Base-by-base conservation (phyloP, 176 grass and related monocot species). In the Ensete glaucum region DNA sequence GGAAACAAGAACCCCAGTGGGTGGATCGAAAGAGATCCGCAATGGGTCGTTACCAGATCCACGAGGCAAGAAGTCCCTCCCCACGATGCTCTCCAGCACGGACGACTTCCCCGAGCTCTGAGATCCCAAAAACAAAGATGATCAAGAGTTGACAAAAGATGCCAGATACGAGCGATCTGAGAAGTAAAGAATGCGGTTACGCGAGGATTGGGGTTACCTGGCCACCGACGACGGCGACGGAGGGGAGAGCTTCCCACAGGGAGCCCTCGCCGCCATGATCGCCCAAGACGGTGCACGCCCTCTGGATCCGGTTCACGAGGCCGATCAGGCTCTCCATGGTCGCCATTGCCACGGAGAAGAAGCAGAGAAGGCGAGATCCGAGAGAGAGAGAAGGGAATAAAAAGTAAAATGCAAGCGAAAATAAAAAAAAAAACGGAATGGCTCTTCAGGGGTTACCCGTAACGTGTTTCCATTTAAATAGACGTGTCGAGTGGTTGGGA, bases 71-170 rank as follows among this genome's bases (percentile, higher is more conserved):
- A 99, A 99, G 76, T 99, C 96, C 82, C 96, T 94, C 75, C 96
- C 96, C 29, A 99, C 96, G 75, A 99, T 85, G 88, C 96, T 99
- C 85, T 99, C 96, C 52, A 99, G 84, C 82, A 99, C 96, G 24
- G 96, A 99, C 62, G 91, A 99, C 82, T 99, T 99, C 70, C 96
- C 96, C 2, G 96, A 99, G 73, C 96, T 99, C 96, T 99, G 84
- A 21, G 72, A 63, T 52, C 49, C 74, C 62, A 21, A 89, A 64
- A 63, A 67, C 55, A 53, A 51, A n/a, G 69, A 68, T 49, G 11
- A 67, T 54, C 64, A 69, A 81, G 52, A 57, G 24, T 23, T 53
- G 26, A 12, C 55, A 65, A 29, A 15, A 55, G 23, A 80, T 60
- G 3, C 60, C 34, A 59, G 57, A 0, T 29, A 22, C 7, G 43